Base-by-base conservation (phyloP, 495 filamentous ascomycete species). In the Trichoderma asperelloides region DNA sequence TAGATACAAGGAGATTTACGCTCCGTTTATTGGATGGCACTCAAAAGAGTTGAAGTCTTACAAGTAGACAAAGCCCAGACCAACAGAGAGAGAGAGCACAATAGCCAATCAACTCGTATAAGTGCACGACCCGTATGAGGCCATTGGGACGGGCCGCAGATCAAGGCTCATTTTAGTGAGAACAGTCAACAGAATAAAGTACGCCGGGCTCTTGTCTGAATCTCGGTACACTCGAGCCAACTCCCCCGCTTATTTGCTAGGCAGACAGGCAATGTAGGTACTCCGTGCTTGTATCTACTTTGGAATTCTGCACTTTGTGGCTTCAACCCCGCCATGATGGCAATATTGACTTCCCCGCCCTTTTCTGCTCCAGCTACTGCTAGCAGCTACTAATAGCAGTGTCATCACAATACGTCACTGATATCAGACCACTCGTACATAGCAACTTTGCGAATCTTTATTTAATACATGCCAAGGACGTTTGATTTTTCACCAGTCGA, bases 291-390 rank as follows among this genome's bases (percentile, higher is more conserved):
- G 18, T 51, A 0, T 18, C 18, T 23, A 2, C 23, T 4, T 60
- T 30, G 55, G n/a, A 13, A n/a, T 12, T 60, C 55, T 28, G n/a
- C 55, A 25, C 18, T 5, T 60, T 27, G 55, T 60, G 55, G 55
- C 55, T 60, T 60, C 55, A 60, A 60, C 55, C 55, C 55, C 55
- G 55, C 55, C 27, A 18, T 11, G 55, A 60, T 60, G 55, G 16
- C 27, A 16, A 60, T 12, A 15, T 12, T 33, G 23, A 21, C 27
- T 60, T 60, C 55, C 55, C 55, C 55, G 55, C 49, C 49, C 49
- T 27, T 57, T 27, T 55, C n/a, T 47, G 40, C 0, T 43, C 15
- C 40, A 8, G 2, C 15, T 43, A 0, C n/a, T 16, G 43, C 7
- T 47, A 16, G n/a, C 15, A 18, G 27, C 30, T 60, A 27, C n/a